These are phyloP conservation scores for Colletotrichum simmondsii DNA, from an alignment of 2,329 filamentous ascomycete species.

Conservation along the genomic window DNA sequence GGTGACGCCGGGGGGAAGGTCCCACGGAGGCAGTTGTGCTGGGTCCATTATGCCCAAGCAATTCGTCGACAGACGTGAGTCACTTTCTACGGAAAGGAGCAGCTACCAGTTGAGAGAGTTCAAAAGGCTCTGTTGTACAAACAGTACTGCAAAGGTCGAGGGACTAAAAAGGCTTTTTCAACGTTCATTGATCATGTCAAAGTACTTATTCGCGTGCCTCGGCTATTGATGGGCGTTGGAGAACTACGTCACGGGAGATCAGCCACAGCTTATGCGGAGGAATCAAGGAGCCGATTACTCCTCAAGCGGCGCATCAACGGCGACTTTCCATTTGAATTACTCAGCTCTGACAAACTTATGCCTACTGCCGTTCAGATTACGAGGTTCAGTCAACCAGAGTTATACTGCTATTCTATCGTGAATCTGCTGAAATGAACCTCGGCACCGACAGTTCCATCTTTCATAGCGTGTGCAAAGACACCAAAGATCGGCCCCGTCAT, in stretches of 20 bases:
- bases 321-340: background rate
- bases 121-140: background rate
- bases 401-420: background rate
- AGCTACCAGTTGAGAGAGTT: background rate
- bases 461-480: constrained; percentile 36
- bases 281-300: background rate
- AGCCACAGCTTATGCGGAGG: background rate
- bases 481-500: constrained; percentile 41
- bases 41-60: background rate
- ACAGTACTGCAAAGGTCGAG: background rate
- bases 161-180: background rate
- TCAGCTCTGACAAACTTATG: background rate
- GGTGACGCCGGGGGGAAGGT: constrained; percentile 62
- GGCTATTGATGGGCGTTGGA: background rate
- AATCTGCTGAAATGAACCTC: background rate
- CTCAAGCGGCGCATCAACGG: background rate
- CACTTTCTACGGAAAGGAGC: background rate
- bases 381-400: background rate
- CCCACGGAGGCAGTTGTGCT: background rate
- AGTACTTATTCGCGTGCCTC: background rate
- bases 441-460: background rate
- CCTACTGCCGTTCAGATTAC: background rate
- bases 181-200: background rate
- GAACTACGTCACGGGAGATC: background rate
- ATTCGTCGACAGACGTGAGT: background rate